Evolutionary conservation across 2,329 filamentous ascomycete genomes (phyloP).

Genomic region (Xylaria sp.): DNA sequence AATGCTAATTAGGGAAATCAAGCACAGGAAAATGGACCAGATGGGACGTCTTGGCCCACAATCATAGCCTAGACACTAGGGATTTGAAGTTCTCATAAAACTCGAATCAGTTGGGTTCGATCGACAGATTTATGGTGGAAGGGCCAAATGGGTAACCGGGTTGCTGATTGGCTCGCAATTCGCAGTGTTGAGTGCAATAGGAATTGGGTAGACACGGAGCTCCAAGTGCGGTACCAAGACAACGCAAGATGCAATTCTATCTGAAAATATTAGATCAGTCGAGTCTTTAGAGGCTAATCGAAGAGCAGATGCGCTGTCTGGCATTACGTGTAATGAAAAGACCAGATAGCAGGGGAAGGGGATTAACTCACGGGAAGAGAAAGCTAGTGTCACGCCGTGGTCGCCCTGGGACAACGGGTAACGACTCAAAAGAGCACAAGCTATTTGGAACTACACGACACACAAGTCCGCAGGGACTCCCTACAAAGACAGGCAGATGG

Average conservation of each 20-base stretch:
- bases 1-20: slow-evolving; percentile 13
- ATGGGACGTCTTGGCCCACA: slow-evolving; percentile 11
- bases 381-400: slow-evolving; percentile 13
- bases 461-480: slow-evolving; percentile 9
- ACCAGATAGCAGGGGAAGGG: neutral
- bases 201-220: slow-evolving; percentile 30
- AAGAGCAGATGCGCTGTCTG: neutral
- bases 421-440: slow-evolving; percentile 16
- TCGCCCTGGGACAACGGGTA: slow-evolving; percentile 10
- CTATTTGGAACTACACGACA: slow-evolving; percentile 4
- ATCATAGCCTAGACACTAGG: slow-evolving; percentile 28
- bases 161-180: slow-evolving; percentile 32
- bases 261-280: slow-evolving; percentile 23
- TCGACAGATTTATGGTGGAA: slow-evolving; percentile 2
- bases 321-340: slow-evolving; percentile 3
- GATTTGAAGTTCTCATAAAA: slow-evolving; percentile 12
- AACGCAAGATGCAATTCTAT: slow-evolving; percentile 17
- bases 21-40: slow-evolving; percentile 12
- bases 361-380: slow-evolving; percentile 32
- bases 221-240: slow-evolving; percentile 18
- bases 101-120: slow-evolving; percentile 15
- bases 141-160: neutral
- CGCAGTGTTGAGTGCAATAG: slow-evolving; percentile 22
- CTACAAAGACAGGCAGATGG: slow-evolving; percentile 10
- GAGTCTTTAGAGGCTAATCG: slow-evolving; percentile 1